Evolutionary conservation across 2,329 filamentous ascomycete species (phyloP).

Genomic region (Sarocladium oryzae): DNA sequence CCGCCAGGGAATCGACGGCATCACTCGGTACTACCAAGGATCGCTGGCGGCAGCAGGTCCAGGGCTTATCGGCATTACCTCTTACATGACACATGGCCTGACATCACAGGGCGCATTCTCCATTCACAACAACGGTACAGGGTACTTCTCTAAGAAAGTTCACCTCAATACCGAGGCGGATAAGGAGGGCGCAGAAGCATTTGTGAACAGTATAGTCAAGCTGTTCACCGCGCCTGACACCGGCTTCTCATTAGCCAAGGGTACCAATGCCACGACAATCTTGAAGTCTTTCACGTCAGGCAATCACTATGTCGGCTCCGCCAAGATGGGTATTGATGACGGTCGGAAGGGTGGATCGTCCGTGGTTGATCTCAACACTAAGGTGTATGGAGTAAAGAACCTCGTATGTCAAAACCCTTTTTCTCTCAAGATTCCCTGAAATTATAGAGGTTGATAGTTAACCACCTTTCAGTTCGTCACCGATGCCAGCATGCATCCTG

Average conservation of each 20-base stretch:
- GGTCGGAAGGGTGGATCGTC: slow-evolving; percentile 19
- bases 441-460: background rate
- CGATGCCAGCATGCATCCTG: slow-evolving; percentile 25
- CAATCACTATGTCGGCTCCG: slow-evolving; percentile 24
- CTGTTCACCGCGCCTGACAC: slow-evolving; percentile 16
- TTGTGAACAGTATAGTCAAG: slow-evolving; percentile 20
- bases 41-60: slow-evolving; percentile 36
- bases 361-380: slow-evolving; percentile 25
- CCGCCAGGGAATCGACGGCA: slow-evolving; percentile 33
- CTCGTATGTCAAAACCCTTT: slow-evolving; percentile 7
- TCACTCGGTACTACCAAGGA: slow-evolving; percentile 34
- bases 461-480: slow-evolving; percentile 17
- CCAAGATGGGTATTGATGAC: slow-evolving; percentile 23
- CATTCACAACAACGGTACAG: slow-evolving; percentile 32
- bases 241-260: slow-evolving; percentile 15
- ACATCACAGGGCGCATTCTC: slow-evolving; percentile 38
- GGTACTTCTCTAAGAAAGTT: slow-evolving; percentile 33
- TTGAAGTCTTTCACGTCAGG: slow-evolving; percentile 18
- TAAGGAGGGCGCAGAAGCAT: slow-evolving; percentile 20
- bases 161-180: slow-evolving; percentile 27
- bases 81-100: slow-evolving; percentile 45
- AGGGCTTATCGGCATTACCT: slow-evolving; percentile 37
- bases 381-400: slow-evolving; percentile 24
- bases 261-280: slow-evolving; percentile 19
- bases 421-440: background rate